Percentiles rank a stretch among this genome's conserved stretches.
phyloP scores from a whole-genome alignment of 768 basidiomycete genomes.

The Lactifluus rugatus region DNA sequence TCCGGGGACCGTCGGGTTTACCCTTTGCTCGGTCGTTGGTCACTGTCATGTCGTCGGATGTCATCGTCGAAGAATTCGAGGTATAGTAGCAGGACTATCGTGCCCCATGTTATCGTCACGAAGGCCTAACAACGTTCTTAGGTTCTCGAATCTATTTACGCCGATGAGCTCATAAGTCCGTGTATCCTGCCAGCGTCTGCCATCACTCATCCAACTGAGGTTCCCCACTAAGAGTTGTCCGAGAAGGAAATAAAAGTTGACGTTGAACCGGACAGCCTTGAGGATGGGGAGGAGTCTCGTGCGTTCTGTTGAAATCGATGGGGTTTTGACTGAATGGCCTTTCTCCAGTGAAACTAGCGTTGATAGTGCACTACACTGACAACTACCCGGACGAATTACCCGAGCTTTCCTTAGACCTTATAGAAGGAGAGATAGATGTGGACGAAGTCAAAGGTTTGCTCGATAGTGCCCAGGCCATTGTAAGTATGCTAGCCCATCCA shows the following conservation, averaged over 20 bases:
- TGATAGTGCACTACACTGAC: slow-evolving; percentile 70
- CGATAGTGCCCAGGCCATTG: slow-evolving; percentile 45
- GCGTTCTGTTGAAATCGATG: slow-evolving; percentile 21
- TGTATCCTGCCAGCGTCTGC: slow-evolving; percentile 24
- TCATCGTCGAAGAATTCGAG: slow-evolving; percentile 85
- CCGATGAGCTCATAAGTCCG: slow-evolving; percentile 86
- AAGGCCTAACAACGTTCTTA: slow-evolving; percentile 24
- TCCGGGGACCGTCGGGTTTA: not conserved
- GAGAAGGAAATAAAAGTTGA: slow-evolving; percentile 74
- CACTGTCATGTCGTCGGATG: slow-evolving; percentile 48
- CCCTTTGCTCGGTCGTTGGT: not conserved
- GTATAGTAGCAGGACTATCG: slow-evolving; percentile 31
- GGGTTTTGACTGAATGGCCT: not conserved
- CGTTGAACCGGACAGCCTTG: slow-evolving; percentile 75
- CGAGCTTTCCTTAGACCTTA: slow-evolving; percentile 50
- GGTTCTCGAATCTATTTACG: slow-evolving; percentile 95
- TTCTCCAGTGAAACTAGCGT: slow-evolving; percentile 54
- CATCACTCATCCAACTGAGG: slow-evolving; percentile 35
- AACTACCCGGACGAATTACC: slow-evolving; percentile 82
- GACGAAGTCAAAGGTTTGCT: slow-evolving; percentile 48
- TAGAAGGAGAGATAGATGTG: slow-evolving; percentile 54
- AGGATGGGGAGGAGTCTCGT: slow-evolving; percentile 53
- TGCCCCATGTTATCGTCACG: slow-evolving; percentile 1
- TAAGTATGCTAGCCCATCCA: slow-evolving; percentile 27
- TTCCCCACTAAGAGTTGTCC: slow-evolving; percentile 63